Evolutionary conservation across 495 filamentous ascomycete species (phyloP).

Genomic region (Umbilicaria muhlenbergii): DNA sequence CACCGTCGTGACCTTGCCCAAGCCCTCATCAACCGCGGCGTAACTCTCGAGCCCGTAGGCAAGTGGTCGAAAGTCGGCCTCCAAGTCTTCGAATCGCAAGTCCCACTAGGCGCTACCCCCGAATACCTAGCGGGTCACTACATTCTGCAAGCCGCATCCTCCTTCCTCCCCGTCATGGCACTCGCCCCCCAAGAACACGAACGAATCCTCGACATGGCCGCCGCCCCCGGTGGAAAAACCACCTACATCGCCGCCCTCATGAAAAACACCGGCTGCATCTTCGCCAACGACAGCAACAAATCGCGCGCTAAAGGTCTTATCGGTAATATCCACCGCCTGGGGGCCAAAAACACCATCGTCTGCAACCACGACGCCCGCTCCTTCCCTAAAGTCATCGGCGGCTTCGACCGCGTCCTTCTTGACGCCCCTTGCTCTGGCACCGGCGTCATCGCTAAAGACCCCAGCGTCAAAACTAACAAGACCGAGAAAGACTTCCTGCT

Average conservation of each 20-base stretch:
- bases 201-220: constrained; percentile 86
- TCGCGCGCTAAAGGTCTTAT: constrained; percentile 88
- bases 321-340: constrained; percentile 93
- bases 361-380: constrained; percentile 80
- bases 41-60: constrained; percentile 88
- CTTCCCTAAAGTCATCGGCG: constrained; percentile 86
- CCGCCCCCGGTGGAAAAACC: constrained; percentile 93
- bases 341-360: constrained; percentile 83
- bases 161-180: constrained; percentile 96
- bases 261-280: constrained; percentile 94
- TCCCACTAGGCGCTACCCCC: constrained; percentile 92
- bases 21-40: constrained; percentile 89
- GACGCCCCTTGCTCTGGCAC: constrained; percentile 74
- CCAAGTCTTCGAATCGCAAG: constrained; percentile 85
- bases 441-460: constrained; percentile 89
- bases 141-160: constrained; percentile 92
- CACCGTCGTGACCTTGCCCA: constrained; percentile 86
- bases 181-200: constrained; percentile 87
- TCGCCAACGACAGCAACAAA: constrained; percentile 94
- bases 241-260: constrained; percentile 93
- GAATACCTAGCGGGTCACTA: constrained; percentile 96
- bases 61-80: constrained; percentile 98
- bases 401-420: constrained; percentile 73
- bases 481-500: constrained; percentile 82
- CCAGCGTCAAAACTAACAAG: constrained; percentile 93